A percentile compares a stretch with the other conserved stretches of the same genome.
phyloP scores from a whole-genome alignment of 352 stramenopile species.

The Globisporangium cederbergense region DNA sequence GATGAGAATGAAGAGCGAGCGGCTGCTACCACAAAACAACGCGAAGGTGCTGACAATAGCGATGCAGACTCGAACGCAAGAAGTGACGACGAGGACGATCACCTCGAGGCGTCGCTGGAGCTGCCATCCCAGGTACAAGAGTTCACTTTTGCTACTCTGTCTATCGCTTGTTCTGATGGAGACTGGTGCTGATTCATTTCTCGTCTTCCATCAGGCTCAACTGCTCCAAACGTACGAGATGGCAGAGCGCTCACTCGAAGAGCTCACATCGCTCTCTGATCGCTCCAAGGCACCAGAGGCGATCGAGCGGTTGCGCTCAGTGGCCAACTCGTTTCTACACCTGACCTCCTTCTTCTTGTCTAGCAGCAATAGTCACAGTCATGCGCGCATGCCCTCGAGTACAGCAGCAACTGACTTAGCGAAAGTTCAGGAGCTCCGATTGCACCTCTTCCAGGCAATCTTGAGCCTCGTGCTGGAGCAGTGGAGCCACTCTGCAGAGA shows the following conservation, averaged over 20 bases:
- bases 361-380: background rate
- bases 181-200: background rate
- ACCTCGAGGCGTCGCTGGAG: slow-evolving; percentile 43
- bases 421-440: slow-evolving; percentile 19
- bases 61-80: slow-evolving; percentile 4
- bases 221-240: slow-evolving; percentile 23
- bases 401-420: background rate
- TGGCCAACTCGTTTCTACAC: slow-evolving; percentile 23
- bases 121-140: slow-evolving; percentile 39
- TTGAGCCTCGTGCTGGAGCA: slow-evolving; percentile 23
- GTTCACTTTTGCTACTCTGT: background rate
- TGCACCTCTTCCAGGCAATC: slow-evolving; percentile 26
- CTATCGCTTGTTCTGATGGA: background rate
- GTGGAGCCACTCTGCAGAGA: slow-evolving; percentile 29
- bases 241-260: slow-evolving; percentile 26
- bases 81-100: slow-evolving; percentile 20
- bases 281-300: background rate
- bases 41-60: background rate
- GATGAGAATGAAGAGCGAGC: slow-evolving; percentile 12
- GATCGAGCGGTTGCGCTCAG: slow-evolving; percentile 16
- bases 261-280: slow-evolving; percentile 16
- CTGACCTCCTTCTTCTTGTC: slow-evolving; percentile 34
- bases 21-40: background rate
- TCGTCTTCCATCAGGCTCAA: slow-evolving; percentile 20
- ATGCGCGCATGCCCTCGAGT: background rate